Evolutionary conservation across 805 yeast species (phyloP).

Genomic region (Wickerhamiella allomyrinae): DNA sequence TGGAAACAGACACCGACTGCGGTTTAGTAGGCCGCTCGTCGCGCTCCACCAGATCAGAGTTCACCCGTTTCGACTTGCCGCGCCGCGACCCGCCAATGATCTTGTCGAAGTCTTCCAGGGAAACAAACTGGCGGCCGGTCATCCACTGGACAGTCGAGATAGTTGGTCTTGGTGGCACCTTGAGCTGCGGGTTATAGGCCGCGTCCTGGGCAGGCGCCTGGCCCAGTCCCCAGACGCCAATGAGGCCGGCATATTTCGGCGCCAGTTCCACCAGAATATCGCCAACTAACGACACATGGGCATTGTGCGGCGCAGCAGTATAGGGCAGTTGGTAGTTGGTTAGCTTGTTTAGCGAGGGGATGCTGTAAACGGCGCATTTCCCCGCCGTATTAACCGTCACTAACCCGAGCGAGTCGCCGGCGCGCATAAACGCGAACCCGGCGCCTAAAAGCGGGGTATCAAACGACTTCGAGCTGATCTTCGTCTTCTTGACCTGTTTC

Average conservation of each 20-base stretch:
- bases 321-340: constrained; percentile 12
- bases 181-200: constrained; percentile 48
- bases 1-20: background rate
- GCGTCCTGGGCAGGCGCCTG: constrained; percentile 27
- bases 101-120: constrained; percentile 45
- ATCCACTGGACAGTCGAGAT: constrained; percentile 77
- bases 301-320: constrained; percentile 3
- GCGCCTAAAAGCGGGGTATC: constrained; percentile 35
- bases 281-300: constrained; percentile 27
- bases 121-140: constrained; percentile 53
- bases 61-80: constrained; percentile 32
- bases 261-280: constrained; percentile 18
- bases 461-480: constrained; percentile 48
- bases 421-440: constrained; percentile 38
- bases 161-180: constrained; percentile 65
- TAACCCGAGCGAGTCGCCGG: constrained; percentile 29
- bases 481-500: constrained; percentile 40
- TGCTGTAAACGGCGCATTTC: constrained; percentile 13
- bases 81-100: constrained; percentile 66
- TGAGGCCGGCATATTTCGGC: constrained; percentile 34
- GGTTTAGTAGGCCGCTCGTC: constrained; percentile 3
- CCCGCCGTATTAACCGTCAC: constrained; percentile 20
- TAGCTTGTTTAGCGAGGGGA: constrained; percentile 15
- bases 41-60: constrained; percentile 12
- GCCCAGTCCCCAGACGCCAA: constrained; percentile 37